A percentile compares a stretch with the other conserved stretches of the same genome.
Evolutionary conservation across 83 land plant genomes (phyloP).

Genomic region (Isoetes engelmannii): DNA sequence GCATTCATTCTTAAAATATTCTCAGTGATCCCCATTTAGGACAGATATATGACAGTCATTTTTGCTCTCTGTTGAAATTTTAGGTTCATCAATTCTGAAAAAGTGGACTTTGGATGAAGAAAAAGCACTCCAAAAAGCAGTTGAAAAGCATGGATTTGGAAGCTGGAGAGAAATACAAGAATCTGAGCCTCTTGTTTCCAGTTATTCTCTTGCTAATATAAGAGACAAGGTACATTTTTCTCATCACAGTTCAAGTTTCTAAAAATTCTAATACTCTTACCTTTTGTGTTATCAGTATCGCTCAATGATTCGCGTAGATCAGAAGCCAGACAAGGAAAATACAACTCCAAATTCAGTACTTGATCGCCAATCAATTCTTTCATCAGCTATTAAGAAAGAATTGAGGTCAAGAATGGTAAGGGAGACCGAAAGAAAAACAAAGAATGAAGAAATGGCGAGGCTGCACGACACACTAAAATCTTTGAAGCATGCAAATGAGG

Average conservation of each 20-base stretch:
- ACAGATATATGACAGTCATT: no score
- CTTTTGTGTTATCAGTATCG: conserved; percentile 12
- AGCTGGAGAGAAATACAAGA: conserved; percentile 44
- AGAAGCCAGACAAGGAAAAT: conserved; percentile 26
- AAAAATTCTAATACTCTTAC: background rate
- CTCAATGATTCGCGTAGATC: conserved; percentile 17
- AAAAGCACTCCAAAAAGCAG: conserved; percentile 8
- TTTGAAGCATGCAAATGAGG: conserved; percentile 49
- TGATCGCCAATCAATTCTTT: conserved; percentile 26
- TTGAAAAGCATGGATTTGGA: conserved; percentile 25
- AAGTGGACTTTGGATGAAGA: conserved; percentile 22
- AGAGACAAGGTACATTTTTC: conserved; percentile 31
- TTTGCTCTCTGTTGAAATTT: no score
- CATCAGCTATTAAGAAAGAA: conserved; percentile 40
- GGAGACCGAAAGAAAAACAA: conserved; percentile 53
- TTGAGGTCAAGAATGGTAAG: conserved; percentile 32
- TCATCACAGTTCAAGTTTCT: background rate
- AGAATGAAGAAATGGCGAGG: conserved; percentile 43
- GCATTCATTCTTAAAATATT: no score
- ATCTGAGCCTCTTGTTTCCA: conserved; percentile 25
- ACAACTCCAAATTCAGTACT: background rate
- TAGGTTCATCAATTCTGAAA: conserved; percentile 27
- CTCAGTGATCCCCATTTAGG: no score
- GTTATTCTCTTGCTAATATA: conserved; percentile 25
- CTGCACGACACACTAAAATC: conserved; percentile 54